Conservation (phyloP, 2,329 filamentous ascomycete species). For the Paecilomyces niveus region DNA sequence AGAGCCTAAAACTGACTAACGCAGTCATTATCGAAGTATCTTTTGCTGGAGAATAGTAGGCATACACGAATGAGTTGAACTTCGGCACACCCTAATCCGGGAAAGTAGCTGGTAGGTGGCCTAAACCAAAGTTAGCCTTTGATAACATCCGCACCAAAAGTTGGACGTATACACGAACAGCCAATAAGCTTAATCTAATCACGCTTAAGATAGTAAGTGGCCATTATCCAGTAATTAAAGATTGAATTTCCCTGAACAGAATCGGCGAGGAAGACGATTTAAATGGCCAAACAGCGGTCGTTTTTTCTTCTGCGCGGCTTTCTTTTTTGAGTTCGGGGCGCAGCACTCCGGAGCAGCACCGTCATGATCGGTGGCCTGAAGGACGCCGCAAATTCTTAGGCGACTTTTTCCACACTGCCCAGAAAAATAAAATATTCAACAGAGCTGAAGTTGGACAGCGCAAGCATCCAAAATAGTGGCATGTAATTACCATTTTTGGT, state of each 20-base stretch:
- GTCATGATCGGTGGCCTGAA: neutral
- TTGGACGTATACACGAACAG: neutral
- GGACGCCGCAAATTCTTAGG: neutral
- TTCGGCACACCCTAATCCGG: neutral
- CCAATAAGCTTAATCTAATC: neutral
- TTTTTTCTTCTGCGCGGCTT: neutral
- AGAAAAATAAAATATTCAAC: no score
- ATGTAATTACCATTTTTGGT: neutral
- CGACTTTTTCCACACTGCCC: no score
- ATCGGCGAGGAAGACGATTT: neutral
- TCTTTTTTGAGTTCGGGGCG: neutral
- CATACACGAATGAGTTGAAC: neutral
- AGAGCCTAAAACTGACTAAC: neutral
- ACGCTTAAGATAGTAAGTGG: neutral
- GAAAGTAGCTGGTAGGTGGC: neutral
- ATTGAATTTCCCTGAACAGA: neutral
- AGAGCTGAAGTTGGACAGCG: no score
- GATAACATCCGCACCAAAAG: neutral
- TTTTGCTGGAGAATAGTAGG: neutral
- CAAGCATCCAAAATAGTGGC: neutral
- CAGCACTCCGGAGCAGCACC: neutral
- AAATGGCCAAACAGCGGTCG: neutral
- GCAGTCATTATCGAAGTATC: neutral
- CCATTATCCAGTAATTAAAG: neutral
- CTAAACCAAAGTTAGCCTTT: neutral